Percentiles rank a stretch among this genome's conserved stretches.
These are phyloP conservation scores for Globisporangium cederbergense DNA, from an alignment of 352 stramenopile genomes.

Conservation along the genomic window DNA sequence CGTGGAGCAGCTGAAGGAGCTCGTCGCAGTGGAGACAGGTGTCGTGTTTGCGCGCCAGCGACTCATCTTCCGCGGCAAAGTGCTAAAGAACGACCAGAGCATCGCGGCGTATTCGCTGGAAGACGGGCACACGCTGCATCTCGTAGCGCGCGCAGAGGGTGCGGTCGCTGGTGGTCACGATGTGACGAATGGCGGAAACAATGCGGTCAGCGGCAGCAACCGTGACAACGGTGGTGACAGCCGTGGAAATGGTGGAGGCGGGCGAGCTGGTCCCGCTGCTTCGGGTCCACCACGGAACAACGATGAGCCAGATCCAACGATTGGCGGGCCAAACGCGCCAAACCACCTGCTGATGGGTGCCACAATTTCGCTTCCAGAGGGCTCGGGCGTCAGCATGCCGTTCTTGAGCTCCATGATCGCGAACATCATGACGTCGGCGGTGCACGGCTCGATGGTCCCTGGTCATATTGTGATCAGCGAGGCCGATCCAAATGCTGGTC, in stretches of 20 bases:
- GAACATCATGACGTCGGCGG: conserved; percentile 57
- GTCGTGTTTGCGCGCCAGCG: conserved; percentile 69
- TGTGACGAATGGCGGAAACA: neutral
- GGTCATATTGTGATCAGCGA: conserved; percentile 16
- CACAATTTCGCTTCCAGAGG: conserved; percentile 68
- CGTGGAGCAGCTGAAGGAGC: conserved; percentile 73
- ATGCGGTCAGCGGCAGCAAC: neutral
- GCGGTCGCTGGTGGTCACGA: neutral
- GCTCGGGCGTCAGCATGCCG: conserved; percentile 63
- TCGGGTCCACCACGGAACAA: conserved; percentile 34
- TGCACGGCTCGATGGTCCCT: conserved; percentile 31
- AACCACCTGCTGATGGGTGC: conserved; percentile 71
- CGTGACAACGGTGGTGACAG: neutral
- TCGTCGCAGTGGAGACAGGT: conserved; percentile 63
- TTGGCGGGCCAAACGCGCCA: conserved; percentile 16
- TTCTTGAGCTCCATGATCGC: conserved; percentile 84
- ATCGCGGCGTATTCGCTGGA: conserved; percentile 74
- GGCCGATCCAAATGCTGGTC: neutral
- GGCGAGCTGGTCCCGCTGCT: neutral
- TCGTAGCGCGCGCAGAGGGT: conserved; percentile 58
- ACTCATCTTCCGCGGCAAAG: conserved; percentile 83
- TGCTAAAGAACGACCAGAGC: conserved; percentile 84
- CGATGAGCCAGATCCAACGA: conserved; percentile 66
- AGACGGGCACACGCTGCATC: conserved; percentile 78
- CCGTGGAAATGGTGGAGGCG: neutral